Percentiles rank a stretch among this genome's conserved stretches.
These are phyloP conservation scores for Pyronema domesticum DNA, from an alignment of 495 filamentous ascomycete species.

Conservation along the genomic window DNA sequence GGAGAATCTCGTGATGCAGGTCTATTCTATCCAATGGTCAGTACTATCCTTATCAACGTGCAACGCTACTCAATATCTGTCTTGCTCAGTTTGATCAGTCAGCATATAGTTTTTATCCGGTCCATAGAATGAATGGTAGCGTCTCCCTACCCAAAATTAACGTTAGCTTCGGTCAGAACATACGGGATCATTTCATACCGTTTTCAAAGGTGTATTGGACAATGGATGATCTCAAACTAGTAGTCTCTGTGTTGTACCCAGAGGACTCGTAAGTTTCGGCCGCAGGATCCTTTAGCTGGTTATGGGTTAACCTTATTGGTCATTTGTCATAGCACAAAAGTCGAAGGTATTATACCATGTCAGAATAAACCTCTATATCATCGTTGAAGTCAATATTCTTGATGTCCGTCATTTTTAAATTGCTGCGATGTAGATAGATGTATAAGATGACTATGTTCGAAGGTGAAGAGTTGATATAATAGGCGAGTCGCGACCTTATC, in stretches of 20 bases:
- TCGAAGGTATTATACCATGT: too few species aligned
- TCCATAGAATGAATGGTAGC: slow-evolving; percentile 37
- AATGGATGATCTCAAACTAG: slow-evolving; percentile 28
- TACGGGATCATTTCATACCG: slow-evolving; percentile 15
- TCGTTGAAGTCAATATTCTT: too few species aligned
- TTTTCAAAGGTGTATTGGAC: slow-evolving; percentile 32
- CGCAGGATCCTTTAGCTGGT: not conserved
- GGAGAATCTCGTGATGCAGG: slow-evolving; percentile 32
- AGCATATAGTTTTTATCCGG: slow-evolving; percentile 35
- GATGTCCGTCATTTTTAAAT: too few species aligned
- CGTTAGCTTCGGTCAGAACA: not conserved
- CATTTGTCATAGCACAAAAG: too few species aligned
- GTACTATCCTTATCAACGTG: too few species aligned
- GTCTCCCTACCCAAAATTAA: slow-evolving; percentile 17
- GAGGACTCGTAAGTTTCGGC: not conserved
- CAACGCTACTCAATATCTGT: slow-evolving; percentile 5
- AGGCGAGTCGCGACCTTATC: too few species aligned
- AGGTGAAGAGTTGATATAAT: too few species aligned
- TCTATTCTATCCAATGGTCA: slow-evolving; percentile 25
- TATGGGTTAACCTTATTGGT: too few species aligned
- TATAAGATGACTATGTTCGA: too few species aligned
- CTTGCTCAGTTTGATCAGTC: slow-evolving; percentile 31
- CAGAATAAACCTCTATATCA: too few species aligned
- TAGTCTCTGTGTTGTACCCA: slow-evolving; percentile 12
- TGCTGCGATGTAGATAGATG: too few species aligned